phyloP scores from a whole-genome alignment of 2,329 filamentous ascomycete genomes.

The Beauveria rudraprayagi region DNA sequence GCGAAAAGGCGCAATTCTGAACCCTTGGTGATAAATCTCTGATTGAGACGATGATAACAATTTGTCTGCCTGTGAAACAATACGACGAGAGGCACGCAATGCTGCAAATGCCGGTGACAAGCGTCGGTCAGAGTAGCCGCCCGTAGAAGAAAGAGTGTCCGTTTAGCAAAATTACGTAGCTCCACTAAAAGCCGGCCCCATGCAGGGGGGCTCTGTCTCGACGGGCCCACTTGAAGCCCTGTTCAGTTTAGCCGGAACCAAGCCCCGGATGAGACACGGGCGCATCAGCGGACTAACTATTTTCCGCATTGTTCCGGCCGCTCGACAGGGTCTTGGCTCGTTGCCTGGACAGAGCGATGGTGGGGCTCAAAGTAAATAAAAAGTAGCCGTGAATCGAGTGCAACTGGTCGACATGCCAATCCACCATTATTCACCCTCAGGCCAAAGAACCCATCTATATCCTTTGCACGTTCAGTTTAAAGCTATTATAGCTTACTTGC shows the following conservation, averaged over 20 bases:
- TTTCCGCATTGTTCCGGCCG: constrained; percentile 15
- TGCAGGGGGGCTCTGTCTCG: neutral
- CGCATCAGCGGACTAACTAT: neutral
- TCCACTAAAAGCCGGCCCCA: neutral
- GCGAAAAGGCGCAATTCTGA: neutral
- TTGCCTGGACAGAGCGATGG: constrained; percentile 29
- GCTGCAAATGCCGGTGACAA: constrained; percentile 5
- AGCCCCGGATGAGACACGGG: neutral
- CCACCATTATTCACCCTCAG: constrained; percentile 18
- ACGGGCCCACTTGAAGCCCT: neutral
- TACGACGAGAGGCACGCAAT: neutral
- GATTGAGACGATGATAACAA: neutral
- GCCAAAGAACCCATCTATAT: constrained; percentile 13
- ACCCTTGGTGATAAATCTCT: neutral
- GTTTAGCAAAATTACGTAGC: constrained; percentile 6
- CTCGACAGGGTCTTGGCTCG: constrained; percentile 13
- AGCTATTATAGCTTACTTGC: constrained; percentile 18
- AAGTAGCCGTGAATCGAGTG: constrained; percentile 21
- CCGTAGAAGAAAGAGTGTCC: neutral
- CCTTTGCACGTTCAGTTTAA: constrained; percentile 13
- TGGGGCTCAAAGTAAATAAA: constrained; percentile 40
- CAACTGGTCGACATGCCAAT: constrained; percentile 16
- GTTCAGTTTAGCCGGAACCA: neutral
- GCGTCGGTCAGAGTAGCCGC: neutral
- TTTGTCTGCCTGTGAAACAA: neutral